Conservation (phyloP, 2,329 filamentous ascomycete species). For the Elsinoe ampelina region DNA sequence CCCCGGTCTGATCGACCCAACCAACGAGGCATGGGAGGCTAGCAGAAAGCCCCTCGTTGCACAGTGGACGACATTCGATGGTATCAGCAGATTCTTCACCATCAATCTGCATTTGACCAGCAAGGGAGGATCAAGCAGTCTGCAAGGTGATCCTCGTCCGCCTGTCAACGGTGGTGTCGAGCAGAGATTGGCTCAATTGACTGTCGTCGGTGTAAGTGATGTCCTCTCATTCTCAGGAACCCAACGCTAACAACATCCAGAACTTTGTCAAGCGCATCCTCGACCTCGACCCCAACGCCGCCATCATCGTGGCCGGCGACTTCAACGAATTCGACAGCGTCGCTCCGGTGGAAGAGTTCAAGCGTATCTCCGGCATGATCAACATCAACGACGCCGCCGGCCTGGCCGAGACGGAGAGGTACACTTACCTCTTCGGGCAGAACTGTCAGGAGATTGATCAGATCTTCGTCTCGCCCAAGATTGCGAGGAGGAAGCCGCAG, state of each 20-base stretch:
- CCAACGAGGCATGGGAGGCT: conserved; percentile 48
- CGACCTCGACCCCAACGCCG: conserved; percentile 45
- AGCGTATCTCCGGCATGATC: conserved; percentile 43
- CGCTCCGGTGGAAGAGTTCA: conserved; percentile 48
- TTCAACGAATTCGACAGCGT: conserved; percentile 65
- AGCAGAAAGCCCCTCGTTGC: conserved; percentile 61
- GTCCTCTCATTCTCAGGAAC: too few species aligned
- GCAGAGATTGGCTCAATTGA: conserved; percentile 47
- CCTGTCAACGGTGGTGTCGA: conserved; percentile 57
- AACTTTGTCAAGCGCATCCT: conserved; percentile 52
- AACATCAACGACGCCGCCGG: conserved; percentile 54
- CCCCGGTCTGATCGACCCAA: conserved; percentile 58
- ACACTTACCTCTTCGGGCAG: conserved; percentile 62
- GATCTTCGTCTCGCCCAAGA: conserved; percentile 52
- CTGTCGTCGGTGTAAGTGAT: conserved; percentile 46
- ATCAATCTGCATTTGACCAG: conserved; percentile 61
- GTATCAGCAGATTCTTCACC: conserved; percentile 54
- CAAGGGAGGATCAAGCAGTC: conserved; percentile 55
- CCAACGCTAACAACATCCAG: conserved; percentile 21
- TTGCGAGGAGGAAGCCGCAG: conserved; percentile 33
- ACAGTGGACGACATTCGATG: conserved; percentile 51
- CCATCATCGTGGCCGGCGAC: conserved; percentile 55
- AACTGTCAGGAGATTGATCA: conserved; percentile 63
- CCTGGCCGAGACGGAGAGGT: conserved; percentile 49
- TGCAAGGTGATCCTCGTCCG: conserved; percentile 57